A percentile compares a stretch with the other conserved stretches of the same genome.
These are phyloP conservation scores for Trichoderma afroharzianum DNA, from an alignment of 2,329 filamentous ascomycete species.

Conservation along the genomic window DNA sequence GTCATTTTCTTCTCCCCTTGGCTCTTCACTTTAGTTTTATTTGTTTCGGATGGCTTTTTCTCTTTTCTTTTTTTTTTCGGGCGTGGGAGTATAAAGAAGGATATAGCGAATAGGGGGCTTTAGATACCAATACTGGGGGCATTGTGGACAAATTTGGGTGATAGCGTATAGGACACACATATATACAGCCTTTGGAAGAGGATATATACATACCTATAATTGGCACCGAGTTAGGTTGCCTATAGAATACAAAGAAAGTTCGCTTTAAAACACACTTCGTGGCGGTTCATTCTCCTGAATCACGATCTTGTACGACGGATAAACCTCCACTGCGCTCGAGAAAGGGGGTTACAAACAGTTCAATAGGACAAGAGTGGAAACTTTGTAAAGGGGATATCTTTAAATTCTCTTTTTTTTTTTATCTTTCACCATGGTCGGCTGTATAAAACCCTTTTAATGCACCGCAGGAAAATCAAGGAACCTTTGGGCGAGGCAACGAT, in stretches of 20 bases:
- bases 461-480: constrained; percentile 23
- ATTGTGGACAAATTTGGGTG: constrained; percentile 10
- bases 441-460: constrained; percentile 26
- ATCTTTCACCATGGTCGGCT: constrained; percentile 23
- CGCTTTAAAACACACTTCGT: neutral
- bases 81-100: constrained; percentile 15
- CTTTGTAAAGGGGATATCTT: constrained; percentile 4
- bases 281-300: too few relatives aligned
- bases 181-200: constrained; percentile 6
- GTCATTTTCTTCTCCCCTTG: neutral
- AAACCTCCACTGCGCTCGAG: neutral
- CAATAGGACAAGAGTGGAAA: neutral
- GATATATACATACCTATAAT: neutral
- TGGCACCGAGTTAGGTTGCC: neutral
- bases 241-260: constrained; percentile 7
- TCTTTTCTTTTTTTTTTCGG: neutral
- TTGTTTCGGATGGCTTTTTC: neutral
- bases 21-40: neutral
- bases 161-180: constrained; percentile 9
- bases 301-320: neutral
- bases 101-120: constrained; percentile 2
- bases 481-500: constrained; percentile 68
- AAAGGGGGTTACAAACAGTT: neutral
- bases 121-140: constrained; percentile 15
- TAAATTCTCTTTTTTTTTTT: constrained; percentile 21